Evolutionary conservation across 164 flowering plant genomes (phyloP).

Genomic region (Amborella trichopoda): DNA sequence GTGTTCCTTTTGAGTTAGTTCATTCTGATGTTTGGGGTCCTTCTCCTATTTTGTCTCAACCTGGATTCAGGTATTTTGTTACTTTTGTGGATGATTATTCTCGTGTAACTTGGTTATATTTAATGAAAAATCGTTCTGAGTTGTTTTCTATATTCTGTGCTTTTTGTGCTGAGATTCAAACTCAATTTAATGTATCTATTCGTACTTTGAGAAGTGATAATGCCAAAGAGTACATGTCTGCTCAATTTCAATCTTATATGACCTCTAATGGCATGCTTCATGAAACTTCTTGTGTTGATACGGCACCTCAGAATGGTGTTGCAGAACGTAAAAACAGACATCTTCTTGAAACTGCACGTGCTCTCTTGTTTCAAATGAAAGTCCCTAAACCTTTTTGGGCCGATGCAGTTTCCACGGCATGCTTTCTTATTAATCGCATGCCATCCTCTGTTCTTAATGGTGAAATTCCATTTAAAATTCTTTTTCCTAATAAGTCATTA

Average conservation of each 20-base stretch:
- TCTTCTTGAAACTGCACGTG: slow-evolving; percentile 5
- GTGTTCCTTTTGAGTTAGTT: background rate
- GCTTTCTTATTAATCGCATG: slow-evolving; percentile 4
- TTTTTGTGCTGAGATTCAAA: background rate
- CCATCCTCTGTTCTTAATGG: background rate
- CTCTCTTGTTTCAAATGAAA: slow-evolving; percentile 5
- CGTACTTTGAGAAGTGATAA: background rate
- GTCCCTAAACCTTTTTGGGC: slow-evolving; percentile 8
- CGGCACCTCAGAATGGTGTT: slow-evolving; percentile 1
- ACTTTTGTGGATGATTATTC: background rate
- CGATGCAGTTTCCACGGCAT: slow-evolving; percentile 1
- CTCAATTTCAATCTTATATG: background rate
- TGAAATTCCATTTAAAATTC: background rate
- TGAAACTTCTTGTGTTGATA: slow-evolving; percentile 1
- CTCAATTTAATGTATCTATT: background rate
- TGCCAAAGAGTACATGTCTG: background rate
- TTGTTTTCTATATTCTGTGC: background rate
- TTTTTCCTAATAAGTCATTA: background rate
- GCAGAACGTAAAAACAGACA: slow-evolving; percentile 10
- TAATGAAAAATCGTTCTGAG: background rate
- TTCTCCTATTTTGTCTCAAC: background rate
- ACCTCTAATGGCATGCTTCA: background rate
- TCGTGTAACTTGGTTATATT: background rate
- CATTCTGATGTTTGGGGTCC: background rate
- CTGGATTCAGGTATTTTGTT: background rate